Conservation (phyloP, 257 asterid species). For the Phtheirospermum japonicum region DNA sequence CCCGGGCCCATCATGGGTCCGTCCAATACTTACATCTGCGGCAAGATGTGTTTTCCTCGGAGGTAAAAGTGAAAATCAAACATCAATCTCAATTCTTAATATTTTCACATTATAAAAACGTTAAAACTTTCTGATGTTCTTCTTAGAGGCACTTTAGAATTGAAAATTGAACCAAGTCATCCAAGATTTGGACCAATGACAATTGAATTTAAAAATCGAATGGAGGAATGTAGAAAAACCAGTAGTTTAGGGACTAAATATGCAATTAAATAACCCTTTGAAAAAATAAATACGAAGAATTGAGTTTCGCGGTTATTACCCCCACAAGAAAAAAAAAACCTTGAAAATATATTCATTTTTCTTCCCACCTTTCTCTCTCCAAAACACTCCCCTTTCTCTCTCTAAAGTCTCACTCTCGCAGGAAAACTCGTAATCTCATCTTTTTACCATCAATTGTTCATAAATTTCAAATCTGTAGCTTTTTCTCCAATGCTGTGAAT, state of each 20-base stretch:
- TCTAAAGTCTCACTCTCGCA: slow-evolving; percentile 42
- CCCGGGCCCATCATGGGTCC: too few relatives aligned
- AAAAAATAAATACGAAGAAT: slow-evolving; percentile 34
- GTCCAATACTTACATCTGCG: too few relatives aligned
- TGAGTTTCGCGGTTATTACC: slow-evolving; percentile 60
- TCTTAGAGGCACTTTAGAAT: too few relatives aligned
- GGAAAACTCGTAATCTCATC: slow-evolving; percentile 35
- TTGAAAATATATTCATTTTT: slow-evolving; percentile 31
- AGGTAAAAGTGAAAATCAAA: too few relatives aligned
- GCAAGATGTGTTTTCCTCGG: too few relatives aligned
- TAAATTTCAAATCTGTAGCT: slow-evolving; percentile 29
- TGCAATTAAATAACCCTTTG: slow-evolving; percentile 21
- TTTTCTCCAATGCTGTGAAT: slow-evolving; percentile 37
- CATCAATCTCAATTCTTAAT: too few relatives aligned
- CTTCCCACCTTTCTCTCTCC: slow-evolving; percentile 43
- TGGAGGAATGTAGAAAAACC: too few relatives aligned
- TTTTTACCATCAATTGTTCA: slow-evolving; percentile 26
- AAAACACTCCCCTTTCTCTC: slow-evolving; percentile 37
- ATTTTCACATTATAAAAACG: too few relatives aligned
- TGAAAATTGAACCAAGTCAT: too few relatives aligned
- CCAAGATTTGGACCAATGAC: too few relatives aligned
- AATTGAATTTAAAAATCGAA: too few relatives aligned
- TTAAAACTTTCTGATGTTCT: too few relatives aligned
- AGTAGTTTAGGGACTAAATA: slow-evolving; percentile 18
- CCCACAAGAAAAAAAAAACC: slow-evolving; percentile 26